Base-by-base conservation (phyloP, 208 protist genomes). In the Leishmania aethiopica region DNA sequence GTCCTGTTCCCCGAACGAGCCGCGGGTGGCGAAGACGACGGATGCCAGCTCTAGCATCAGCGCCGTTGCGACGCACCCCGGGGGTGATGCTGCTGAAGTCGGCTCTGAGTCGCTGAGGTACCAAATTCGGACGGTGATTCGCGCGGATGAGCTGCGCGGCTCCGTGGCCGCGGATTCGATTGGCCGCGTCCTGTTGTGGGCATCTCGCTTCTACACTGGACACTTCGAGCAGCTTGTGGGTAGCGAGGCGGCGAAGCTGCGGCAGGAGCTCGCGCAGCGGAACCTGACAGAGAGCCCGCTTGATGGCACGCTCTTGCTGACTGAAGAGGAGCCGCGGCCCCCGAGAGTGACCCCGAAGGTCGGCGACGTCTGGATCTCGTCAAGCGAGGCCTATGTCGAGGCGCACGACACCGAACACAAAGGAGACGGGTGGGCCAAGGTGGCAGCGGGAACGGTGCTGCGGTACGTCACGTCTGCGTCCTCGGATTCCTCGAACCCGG, bases 161-260 rank as follows among this genome's bases (percentile, higher is more conserved):
- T 45, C 42, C 22, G 82, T 94, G 17, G 80, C 78, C 75, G 67
- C 78, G 35, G 76, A 85, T 22, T 74, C 89, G 49, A 75, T 85
- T 25, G 86, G 83, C 35, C 84, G 86, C 10, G 71, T 90, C 47
- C 74, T 92, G n/a, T 73, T 92, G 49, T 94, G 90, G 90, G 90
- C 82, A 22, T 87, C 78, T 25, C 73, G 77, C 72, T 91, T 87
- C 79, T 90, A 89, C 81, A 82, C 47, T 10, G 59, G 37, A 0
- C 81, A 82, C 45, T 80, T 88, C 32, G 78, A 85, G 37, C 72
- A 82, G 62, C 81, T 92, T 55, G 74, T 81, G 6, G 87, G 87
- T 10, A 80, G 82, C 19, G 82, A 87, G 75, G 82, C 87, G 19
- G 86, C 86, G n/a, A 83, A 81, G 64, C 73, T 91, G 75, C 88